Evolutionary conservation across 177 flowering plant species (phyloP).

Genomic region (Vitis hybrid): DNA sequence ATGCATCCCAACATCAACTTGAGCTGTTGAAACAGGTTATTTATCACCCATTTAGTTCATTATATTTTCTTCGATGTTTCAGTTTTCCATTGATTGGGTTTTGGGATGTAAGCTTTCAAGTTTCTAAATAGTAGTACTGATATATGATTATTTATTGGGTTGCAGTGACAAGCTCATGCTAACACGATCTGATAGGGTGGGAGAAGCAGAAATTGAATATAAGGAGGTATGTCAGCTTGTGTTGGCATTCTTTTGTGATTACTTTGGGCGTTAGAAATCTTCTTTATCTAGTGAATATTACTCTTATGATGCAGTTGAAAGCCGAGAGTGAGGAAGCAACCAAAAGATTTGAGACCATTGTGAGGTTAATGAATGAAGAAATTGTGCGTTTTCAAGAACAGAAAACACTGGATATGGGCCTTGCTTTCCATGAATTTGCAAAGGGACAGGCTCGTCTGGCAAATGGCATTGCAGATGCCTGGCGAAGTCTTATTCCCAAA

Average conservation of each 20-base stretch:
- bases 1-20: too few species aligned
- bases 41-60: too few species aligned
- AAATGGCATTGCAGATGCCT: slow-evolving; percentile 78
- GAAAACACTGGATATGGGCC: slow-evolving; percentile 70
- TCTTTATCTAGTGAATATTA: slow-evolving; percentile 6
- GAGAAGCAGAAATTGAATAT: slow-evolving; percentile 78
- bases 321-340: slow-evolving; percentile 82
- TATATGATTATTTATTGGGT: neutral
- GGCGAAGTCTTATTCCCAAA: slow-evolving; percentile 92
- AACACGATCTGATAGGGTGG: slow-evolving; percentile 68
- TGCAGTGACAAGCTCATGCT: slow-evolving; percentile 79
- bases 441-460: slow-evolving; percentile 82
- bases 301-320: slow-evolving; percentile 59
- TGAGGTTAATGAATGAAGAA: slow-evolving; percentile 74
- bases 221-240: slow-evolving; percentile 47
- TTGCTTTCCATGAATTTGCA: slow-evolving; percentile 80
- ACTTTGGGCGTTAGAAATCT: neutral
- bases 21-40: too few species aligned
- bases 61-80: too few species aligned
- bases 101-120: neutral
- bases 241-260: neutral
- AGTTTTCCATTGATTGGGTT: neutral
- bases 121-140: neutral
- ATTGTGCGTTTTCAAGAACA: slow-evolving; percentile 85
- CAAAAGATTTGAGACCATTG: slow-evolving; percentile 72